Base-by-base conservation (phyloP, 768 basidiomycete species). In the Mycena maculata region DNA sequence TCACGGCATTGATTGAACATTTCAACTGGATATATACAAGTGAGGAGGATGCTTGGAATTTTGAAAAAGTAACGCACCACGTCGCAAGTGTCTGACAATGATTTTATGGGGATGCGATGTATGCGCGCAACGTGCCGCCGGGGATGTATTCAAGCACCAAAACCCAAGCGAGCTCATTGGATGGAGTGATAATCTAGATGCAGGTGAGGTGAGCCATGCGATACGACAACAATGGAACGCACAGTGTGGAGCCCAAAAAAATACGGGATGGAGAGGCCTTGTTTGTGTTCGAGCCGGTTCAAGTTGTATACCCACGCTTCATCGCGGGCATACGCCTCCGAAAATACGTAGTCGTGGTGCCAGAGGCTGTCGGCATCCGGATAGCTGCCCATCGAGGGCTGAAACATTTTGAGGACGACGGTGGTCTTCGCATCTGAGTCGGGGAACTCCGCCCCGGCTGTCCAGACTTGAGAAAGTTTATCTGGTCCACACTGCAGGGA, bases 391-490 rank as follows among this genome's bases (percentile, higher is more conserved):
- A 55, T 55, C 23, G 54, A 55, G 36, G 54, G 54, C 38, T 55
- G 54, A 18, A 55, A 41, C 4, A 55, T 55, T 28, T 55, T 55
- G 12, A 55, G 39, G 12, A 55, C 54, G 5, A 55, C 13, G 8
- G 38, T 39, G 10, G 54, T 55, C 54, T 25, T 22, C 25, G 38
- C 25, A 15, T 11, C 39, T 18, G 13, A 10, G 12, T 13, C 33
- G n/a, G n/a, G n/a, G n/a, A 15, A 2, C 25, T 52, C 38, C 1
- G 8, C 7, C 13, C 23, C 38, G 39, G 54, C 54, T 7, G 54
- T 55, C 54, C 54, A 55, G 6, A 55, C 38, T 28, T 55, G 54
- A 12, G 54, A 55, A 20, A 20, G 27, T 52, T 52, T 52, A 20
- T 33, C 49, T 5, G 31, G 30, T 18, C 49, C 49, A 18, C 28